Evolutionary conservation across 208 protist genomes (phyloP).

Genomic region (Phytomonas francai): DNA sequence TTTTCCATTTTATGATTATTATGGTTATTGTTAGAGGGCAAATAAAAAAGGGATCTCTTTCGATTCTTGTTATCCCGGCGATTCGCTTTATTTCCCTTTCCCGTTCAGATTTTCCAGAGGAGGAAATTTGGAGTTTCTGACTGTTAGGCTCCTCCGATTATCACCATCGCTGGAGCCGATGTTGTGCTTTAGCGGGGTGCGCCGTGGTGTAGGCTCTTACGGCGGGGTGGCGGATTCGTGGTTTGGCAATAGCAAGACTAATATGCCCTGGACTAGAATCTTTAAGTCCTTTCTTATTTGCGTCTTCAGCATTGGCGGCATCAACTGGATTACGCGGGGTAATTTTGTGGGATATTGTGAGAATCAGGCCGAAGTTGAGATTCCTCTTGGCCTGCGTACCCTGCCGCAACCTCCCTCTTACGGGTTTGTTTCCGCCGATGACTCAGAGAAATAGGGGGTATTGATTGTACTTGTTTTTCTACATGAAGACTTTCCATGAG

Average conservation of each 20-base stretch:
- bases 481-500: too few relatives aligned
- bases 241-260: conserved; percentile 29
- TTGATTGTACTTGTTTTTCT: too few relatives aligned
- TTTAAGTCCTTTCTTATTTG: conserved; percentile 30
- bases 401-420: conserved; percentile 26
- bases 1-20: conserved; percentile 8
- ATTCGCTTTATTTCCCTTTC: neutral
- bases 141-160: too few relatives aligned
- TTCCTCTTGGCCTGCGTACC: conserved; percentile 13
- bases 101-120: neutral
- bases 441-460: conserved; percentile 3
- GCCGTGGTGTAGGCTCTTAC: neutral
- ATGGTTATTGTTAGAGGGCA: neutral
- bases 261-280: conserved; percentile 23
- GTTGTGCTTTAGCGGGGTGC: neutral
- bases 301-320: conserved; percentile 40
- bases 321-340: conserved; percentile 62
- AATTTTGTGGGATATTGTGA: conserved; percentile 58
- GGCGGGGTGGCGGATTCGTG: conserved; percentile 40
- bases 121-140: neutral
- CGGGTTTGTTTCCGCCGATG: conserved; percentile 56
- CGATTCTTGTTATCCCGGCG: neutral
- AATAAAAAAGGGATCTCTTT: too few relatives aligned
- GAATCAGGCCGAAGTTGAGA: conserved; percentile 32
- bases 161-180: too few relatives aligned